Base-by-base conservation (phyloP, 495 filamentous ascomycete species). In the Daldinia loculata region DNA sequence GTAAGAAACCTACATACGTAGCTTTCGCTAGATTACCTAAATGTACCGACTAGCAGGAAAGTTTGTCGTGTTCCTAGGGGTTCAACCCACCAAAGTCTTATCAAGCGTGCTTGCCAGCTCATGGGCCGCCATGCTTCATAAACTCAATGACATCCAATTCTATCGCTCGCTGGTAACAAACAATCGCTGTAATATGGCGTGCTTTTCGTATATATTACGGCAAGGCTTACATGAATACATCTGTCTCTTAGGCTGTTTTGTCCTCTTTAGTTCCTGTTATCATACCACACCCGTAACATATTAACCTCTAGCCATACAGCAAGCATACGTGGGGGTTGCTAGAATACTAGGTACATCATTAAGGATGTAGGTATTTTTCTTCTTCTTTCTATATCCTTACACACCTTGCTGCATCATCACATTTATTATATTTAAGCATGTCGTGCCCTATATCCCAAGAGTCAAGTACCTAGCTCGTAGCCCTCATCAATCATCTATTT, bases 21-120 rank as follows among this genome's bases (percentile, higher is more conserved):
- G 19, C 61, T 27, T 52, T 57, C 41, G 27, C n/a, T 50, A 26
- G 19, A 39, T 30, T 61, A 70, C 67, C 61, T 70, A 56, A 65
- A 70, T 65, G 67, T 65, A 61, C 27, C 56, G 39, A 36, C 26
- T 22, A 61, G 36, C 8, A 58, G 30, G 43, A 27, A 57, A 50
- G 45, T 56, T 24, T 29, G 30, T 51, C 19, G 38, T 41, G 4
- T 39, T 36, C 15, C 32, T 61, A 43, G 34, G 29, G 53, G 12
- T 32, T 27, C 38, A 56, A 22, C 45, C 51, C 34, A 26, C 57
- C 50, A 22, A 48, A 19, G 19, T 22, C 17, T 48, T 48, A 48
- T 22, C 6, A 53, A 52, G n/a, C 32, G 58, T 26, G 9, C 14
- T 30, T 56, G 27, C 9, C 43, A 43, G n/a, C 32, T 32, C 4